phyloP scores from a whole-genome alignment of 805 yeast species.

The Yarrowia sp. region DNA sequence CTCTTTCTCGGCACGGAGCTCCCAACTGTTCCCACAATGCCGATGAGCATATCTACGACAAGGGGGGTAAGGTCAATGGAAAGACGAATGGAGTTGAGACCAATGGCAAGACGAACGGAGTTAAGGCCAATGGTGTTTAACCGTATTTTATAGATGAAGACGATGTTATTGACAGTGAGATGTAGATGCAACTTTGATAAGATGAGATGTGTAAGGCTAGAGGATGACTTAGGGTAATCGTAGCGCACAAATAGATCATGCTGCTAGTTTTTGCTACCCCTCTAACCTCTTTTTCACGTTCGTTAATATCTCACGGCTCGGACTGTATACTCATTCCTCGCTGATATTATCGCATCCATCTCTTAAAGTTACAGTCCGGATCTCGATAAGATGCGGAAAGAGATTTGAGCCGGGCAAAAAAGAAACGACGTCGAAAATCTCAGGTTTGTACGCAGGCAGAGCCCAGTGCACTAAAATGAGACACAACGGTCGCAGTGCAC shows the following conservation, averaged over 20 bases:
- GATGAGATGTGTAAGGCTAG: no score
- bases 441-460: neutral
- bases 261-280: no score
- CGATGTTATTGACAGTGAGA: neutral
- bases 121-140: neutral
- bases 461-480: neutral
- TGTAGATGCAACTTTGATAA: no score
- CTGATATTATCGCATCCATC: no score
- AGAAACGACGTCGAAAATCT: neutral
- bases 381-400: no score
- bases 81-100: neutral
- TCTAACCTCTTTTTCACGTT: no score
- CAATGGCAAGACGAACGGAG: neutral
- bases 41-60: constrained; percentile 15
- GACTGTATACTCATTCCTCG: no score
- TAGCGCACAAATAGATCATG: no score
- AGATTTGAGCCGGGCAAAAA: neutral
- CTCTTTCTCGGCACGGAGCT: constrained; percentile 12
- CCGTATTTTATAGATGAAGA: neutral
- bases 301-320: no score
- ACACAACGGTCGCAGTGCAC: no score
- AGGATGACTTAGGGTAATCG: no score
- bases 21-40: constrained; percentile 32
- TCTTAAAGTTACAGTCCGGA: no score
- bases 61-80: neutral